phyloP scores from a whole-genome alignment of 2,329 filamentous ascomycete genomes.

The Bipolaris zeicola region DNA sequence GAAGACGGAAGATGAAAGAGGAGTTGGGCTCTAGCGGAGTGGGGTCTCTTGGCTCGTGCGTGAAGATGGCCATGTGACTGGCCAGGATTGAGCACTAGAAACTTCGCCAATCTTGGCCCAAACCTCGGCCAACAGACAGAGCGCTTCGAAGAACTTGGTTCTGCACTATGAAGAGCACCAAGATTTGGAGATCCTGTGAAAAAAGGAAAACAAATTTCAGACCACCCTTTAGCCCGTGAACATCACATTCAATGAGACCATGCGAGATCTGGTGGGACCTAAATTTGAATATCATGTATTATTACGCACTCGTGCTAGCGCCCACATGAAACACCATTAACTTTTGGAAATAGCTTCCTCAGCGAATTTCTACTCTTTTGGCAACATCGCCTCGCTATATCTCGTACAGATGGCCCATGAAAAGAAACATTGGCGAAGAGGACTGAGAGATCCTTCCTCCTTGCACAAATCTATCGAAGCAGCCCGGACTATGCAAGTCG shows the following conservation, averaged over 20 bases:
- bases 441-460: conserved; percentile 50
- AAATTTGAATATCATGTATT: conserved; percentile 9
- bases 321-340: conserved; percentile 31
- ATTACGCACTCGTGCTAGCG: conserved; percentile 12
- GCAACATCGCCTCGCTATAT: conserved; percentile 44
- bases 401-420: conserved; percentile 19
- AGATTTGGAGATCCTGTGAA: not conserved
- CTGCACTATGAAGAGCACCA: not conserved
- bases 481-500: conserved; percentile 49
- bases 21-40: conserved; percentile 20
- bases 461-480: conserved; percentile 40
- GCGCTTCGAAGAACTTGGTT: not conserved
- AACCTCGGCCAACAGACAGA: conserved; percentile 7
- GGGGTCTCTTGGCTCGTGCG: conserved; percentile 17
- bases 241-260: not conserved
- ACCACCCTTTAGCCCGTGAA: not conserved
- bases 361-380: conserved; percentile 27
- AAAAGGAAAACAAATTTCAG: not conserved
- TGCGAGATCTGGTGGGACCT: not conserved
- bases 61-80: conserved; percentile 4
- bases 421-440: conserved; percentile 21
- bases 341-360: conserved; percentile 48
- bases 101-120: conserved; percentile 12
- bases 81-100: conserved; percentile 12
- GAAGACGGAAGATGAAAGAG: conserved; percentile 17